Conservation (phyloP, 139 green algal genomes). For the Limnomonas spitsbergensis region DNA sequence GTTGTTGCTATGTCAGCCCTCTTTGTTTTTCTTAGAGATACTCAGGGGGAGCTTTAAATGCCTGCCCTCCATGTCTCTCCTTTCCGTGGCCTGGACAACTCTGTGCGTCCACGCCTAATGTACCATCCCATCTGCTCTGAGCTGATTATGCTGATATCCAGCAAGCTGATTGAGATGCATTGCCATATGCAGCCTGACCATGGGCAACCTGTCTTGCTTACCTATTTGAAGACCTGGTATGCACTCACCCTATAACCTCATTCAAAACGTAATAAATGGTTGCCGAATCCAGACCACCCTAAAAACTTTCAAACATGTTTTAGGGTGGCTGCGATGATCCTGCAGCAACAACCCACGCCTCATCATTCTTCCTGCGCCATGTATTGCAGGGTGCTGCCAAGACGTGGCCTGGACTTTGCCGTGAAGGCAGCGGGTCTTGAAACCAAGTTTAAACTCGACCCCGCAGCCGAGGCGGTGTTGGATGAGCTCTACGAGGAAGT, state of each 20-base stretch:
- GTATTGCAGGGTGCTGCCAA: slow-evolving; percentile 23
- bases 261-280: not conserved
- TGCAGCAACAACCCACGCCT: not conserved
- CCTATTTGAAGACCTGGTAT: not conserved
- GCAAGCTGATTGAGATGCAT: too few relatives aligned
- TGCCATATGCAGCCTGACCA: too few relatives aligned
- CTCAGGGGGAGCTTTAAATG: too few relatives aligned
- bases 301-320: not conserved
- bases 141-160: too few relatives aligned
- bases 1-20: too few relatives aligned
- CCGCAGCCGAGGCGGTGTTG: not conserved
- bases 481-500: slow-evolving; percentile 13
- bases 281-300: not conserved
- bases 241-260: not conserved
- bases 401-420: slow-evolving; percentile 20
- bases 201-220: not conserved
- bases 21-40: too few relatives aligned
- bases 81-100: too few relatives aligned
- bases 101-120: too few relatives aligned
- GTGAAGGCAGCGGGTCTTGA: slow-evolving; percentile 29
- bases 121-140: too few relatives aligned
- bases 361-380: not conserved
- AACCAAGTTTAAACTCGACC: slow-evolving; percentile 22
- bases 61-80: too few relatives aligned
- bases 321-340: not conserved